These are phyloP conservation scores for Suillus subluteus DNA, from an alignment of 768 basidiomycete genomes.

Conservation along the genomic window DNA sequence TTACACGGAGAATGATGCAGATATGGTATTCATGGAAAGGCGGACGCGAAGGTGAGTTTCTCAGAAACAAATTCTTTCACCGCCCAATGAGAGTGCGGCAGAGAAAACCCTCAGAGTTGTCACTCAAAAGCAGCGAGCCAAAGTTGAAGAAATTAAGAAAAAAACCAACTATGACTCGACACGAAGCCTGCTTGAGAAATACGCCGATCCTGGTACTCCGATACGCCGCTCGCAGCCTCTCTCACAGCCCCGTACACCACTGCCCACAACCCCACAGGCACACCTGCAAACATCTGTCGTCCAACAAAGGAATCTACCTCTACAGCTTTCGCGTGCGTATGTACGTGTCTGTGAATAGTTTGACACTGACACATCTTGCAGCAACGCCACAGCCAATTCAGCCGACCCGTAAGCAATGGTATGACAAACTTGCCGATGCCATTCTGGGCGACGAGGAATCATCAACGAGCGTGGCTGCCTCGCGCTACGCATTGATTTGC, in stretches of 20 bases:
- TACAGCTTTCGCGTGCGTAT: constrained; percentile 45
- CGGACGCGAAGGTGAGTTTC: constrained; percentile 68
- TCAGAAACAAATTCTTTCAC: constrained; percentile 1
- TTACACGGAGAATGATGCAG: constrained; percentile 79
- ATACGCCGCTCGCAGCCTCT: constrained; percentile 44
- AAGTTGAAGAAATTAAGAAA: constrained; percentile 96
- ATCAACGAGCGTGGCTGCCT: constrained; percentile 41
- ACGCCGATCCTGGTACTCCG: constrained; percentile 66
- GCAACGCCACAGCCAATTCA: constrained; percentile 43
- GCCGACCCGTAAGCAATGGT: constrained; percentile 76
- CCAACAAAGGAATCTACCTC: constrained; percentile 28
- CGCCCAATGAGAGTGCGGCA: constrained; percentile 33
- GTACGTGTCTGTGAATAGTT: constrained; percentile 4
- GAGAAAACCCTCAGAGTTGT: constrained; percentile 79
- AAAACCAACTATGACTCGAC: constrained; percentile 96
- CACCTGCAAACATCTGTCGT: constrained; percentile 26
- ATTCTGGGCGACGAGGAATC: constrained; percentile 81
- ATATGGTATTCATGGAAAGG: constrained; percentile 83
- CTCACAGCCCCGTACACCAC: constrained; percentile 36
- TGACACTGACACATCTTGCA: constrained; percentile 24
- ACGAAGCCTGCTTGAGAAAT: constrained; percentile 85
- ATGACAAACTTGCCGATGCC: constrained; percentile 86
- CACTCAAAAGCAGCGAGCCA: constrained; percentile 77
- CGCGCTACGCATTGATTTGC: constrained; percentile 85
- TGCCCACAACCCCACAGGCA: constrained; percentile 26